Base-by-base conservation (phyloP, 345 rosid species). In the Triadica sebifera region DNA sequence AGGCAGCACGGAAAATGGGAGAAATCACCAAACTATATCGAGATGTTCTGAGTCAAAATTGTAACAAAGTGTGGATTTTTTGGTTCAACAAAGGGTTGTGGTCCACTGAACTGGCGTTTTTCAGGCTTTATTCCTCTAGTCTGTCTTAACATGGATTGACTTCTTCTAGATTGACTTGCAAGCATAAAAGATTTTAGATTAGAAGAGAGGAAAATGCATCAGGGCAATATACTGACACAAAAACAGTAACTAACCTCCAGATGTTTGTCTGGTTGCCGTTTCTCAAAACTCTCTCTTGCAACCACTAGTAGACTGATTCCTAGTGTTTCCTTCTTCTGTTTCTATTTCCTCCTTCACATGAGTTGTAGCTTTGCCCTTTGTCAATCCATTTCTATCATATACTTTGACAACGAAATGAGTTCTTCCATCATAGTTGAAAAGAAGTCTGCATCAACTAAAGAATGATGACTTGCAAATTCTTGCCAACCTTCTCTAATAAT, bases 401-500 rank as follows among this genome's bases (percentile, higher is more conserved):
- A 76, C 19, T 65, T 72, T 57, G 45, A 83, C 82, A 29, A 3
- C 16, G 77, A 80, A 78, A 7, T 45, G 17, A 47, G 76, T 64
- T 12, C 10, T n/a, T 45, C 77, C 72, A 47, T 72, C 20, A 56
- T 46, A 78, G 46, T 62, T 73, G 66, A 81, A 84, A 60, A 75
- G 37, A 84, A 78, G 68, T 84, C 86, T 17, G 77, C 77, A 41
- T 34, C 47, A 58, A 65, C 70, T 60, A 76, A 71, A n/a, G 50
- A 69, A n/a, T 80, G 83, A 50, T 41, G 70, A 37, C 4, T 13
- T 25, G 50, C 84, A 65, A 84, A 84, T 16, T 17, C 70, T 43
- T 63, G 22, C 84, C 84, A 84, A 11, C 86, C 84, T 20, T 74
- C 53, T 53, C 11, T 39, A 47, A 81, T 67, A 25, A 74, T 60